Evolutionary conservation across 305 asterid species (phyloP), one percentile per base, ranked within the genome.

Genomic region (Stenogyne calaminthoides): DNA sequence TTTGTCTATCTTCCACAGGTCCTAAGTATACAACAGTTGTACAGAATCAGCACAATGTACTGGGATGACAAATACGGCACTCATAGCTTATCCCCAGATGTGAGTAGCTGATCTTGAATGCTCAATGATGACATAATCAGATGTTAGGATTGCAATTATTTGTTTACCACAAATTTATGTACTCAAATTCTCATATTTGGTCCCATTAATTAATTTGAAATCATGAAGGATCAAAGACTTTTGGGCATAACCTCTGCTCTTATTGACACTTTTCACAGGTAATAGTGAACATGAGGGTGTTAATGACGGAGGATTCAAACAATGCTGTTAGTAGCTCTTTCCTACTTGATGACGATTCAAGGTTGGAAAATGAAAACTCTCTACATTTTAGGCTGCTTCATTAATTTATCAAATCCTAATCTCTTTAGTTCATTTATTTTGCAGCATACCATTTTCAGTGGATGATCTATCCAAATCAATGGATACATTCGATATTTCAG

Each of bases 51-150:
- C 80, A 95, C 99, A 27, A 92, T 95, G 99, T 95, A 95, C 80
- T 95, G 99, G 99, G 98, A 95, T 77, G 99, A 92, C 87, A 92
- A 95, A 79, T 95, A 95, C 60, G 99, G 99, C 84, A 94, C 99
- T 0, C 97, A 92, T 51, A 94, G 99, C 84, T 89, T 95, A 78
- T 88, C 96, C 54, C 89, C 81, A 57, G 98, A 95, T 46, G 99
- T 95, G 82, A 88, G 92, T 79, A 46, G 34, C 20, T 39, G 15
- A 39, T 39, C 25, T 22, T 49, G 37, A 11, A n/a, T 29, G 42
- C 61, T 47, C 47, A 7, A 8, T 69, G 32, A 37, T 70, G 27
- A 15, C 29, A 59, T 10, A 47, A 70, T 60, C 19, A 69, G 8
- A 70, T 59, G 20, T 39, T 42, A 32, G 29, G n/a, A 44, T 7